Percentiles rank a stretch among this genome's conserved stretches.
Conservation (phyloP, 2,329 filamentous ascomycete species). For the Coniochaeta sp. region DNA sequence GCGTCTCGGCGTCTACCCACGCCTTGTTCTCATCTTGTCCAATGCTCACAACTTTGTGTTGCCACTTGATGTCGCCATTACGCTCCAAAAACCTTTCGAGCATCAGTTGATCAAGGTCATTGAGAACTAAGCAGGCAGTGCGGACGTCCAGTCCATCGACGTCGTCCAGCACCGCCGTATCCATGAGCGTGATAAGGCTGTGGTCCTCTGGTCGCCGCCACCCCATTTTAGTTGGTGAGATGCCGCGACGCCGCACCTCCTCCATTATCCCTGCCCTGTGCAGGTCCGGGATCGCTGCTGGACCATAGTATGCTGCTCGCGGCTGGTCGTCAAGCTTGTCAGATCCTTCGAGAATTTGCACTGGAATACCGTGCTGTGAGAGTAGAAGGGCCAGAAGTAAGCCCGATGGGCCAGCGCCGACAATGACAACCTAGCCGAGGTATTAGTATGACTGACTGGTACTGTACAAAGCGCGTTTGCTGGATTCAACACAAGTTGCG, state of each 20-base stretch:
- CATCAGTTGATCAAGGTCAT: conserved; percentile 34
- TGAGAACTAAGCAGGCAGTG: conserved; percentile 31
- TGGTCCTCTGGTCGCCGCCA: conserved; percentile 30
- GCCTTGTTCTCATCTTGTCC: conserved; percentile 37
- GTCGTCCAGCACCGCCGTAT: conserved; percentile 23
- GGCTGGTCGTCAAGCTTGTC: conserved; percentile 49
- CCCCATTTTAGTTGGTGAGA: conserved; percentile 28
- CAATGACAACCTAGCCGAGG: conserved; percentile 29
- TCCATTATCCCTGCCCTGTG: conserved; percentile 50
- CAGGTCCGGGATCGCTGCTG: conserved; percentile 50
- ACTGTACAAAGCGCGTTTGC: too few species aligned
- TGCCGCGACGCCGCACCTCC: conserved; percentile 26
- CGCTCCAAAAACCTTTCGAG: conserved; percentile 26
- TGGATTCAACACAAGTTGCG: not conserved
- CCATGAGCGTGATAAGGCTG: conserved; percentile 26
- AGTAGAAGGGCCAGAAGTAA: conserved; percentile 44
- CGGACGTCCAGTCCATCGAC: conserved; percentile 30
- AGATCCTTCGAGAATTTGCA: conserved; percentile 48
- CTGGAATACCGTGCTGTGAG: conserved; percentile 41
- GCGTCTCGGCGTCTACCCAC: conserved; percentile 35
- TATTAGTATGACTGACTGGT: not conserved
- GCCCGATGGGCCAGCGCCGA: conserved; percentile 42
- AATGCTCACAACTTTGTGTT: conserved; percentile 35
- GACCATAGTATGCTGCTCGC: conserved; percentile 54
- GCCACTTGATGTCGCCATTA: conserved; percentile 31